These are phyloP conservation scores for Microdochium trichocladiopsis DNA, from an alignment of 2,329 filamentous ascomycete species.

Conservation along the genomic window DNA sequence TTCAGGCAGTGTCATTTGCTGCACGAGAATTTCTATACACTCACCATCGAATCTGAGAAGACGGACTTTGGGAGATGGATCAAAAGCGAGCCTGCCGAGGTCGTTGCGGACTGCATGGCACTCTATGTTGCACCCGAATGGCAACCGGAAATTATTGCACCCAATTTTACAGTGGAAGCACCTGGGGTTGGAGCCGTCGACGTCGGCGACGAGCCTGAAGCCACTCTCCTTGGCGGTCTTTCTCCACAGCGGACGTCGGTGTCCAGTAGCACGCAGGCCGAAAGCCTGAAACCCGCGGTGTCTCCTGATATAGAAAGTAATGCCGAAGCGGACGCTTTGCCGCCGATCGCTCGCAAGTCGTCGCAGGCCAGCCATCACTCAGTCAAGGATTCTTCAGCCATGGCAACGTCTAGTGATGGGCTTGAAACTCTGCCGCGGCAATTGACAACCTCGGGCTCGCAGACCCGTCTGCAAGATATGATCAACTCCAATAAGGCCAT, in stretches of 20 bases:
- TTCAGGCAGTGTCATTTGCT: constrained; percentile 68
- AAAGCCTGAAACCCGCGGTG: constrained; percentile 47
- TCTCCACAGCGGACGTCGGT: constrained; percentile 12
- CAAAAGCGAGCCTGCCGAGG: constrained; percentile 71
- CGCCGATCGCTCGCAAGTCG: constrained; percentile 29
- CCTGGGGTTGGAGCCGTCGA: constrained; percentile 11
- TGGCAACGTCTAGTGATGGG: constrained; percentile 27
- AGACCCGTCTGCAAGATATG: constrained; percentile 53
- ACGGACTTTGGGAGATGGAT: constrained; percentile 71
- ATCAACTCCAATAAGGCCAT: constrained; percentile 52
- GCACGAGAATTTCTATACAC: constrained; percentile 77
- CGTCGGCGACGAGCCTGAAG: constrained; percentile 24
- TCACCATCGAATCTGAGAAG: constrained; percentile 74
- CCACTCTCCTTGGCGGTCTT: constrained; percentile 32
- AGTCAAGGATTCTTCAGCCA: constrained; percentile 36
- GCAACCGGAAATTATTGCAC: constrained; percentile 7
- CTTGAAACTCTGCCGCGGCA: constrained; percentile 53
- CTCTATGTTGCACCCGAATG: constrained; percentile 38
- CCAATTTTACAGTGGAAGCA: constrained; percentile 8
- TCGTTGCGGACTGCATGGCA: constrained; percentile 72
- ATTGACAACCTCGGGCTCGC: constrained; percentile 37
- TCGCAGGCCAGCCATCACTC: constrained; percentile 48
- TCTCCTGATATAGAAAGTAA: constrained; percentile 40
- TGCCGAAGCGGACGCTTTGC: constrained; percentile 28
- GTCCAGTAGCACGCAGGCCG: constrained; percentile 18